Percentiles rank a stretch among this genome's conserved stretches.
These are phyloP conservation scores for Plasmodium cynomolgi DNA, from an alignment of 169 alveolate genomes.

Conservation along the genomic window DNA sequence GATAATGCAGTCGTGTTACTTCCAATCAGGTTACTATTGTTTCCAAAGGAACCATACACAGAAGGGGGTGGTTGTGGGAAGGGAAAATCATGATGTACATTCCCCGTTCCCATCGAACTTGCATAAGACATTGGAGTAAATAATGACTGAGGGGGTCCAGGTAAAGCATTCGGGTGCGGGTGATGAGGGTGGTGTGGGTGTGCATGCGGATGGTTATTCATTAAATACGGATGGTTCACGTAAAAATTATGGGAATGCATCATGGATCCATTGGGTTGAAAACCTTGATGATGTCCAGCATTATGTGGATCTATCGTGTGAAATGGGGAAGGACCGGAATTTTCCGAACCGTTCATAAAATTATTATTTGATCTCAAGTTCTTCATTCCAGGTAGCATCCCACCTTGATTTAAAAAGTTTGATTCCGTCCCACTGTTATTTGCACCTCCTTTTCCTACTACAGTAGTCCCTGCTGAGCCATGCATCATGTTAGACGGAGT, in stretches of 20 bases:
- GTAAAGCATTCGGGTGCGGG: slow-evolving; percentile 67
- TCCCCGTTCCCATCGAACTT: not conserved
- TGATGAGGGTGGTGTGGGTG: slow-evolving; percentile 10
- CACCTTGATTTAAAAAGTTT: slow-evolving; percentile 25
- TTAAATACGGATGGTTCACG: slow-evolving; percentile 10
- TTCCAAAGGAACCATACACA: slow-evolving; percentile 50
- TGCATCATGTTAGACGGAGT: not conserved
- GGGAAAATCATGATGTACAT: slow-evolving; percentile 52
- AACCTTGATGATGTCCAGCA: slow-evolving; percentile 16
- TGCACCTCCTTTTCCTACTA: not conserved
- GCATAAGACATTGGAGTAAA: slow-evolving; percentile 25
- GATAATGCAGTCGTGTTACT: not conserved
- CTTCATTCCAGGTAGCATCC: slow-evolving; percentile 26
- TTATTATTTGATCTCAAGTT: slow-evolving; percentile 23
- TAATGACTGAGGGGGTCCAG: slow-evolving; percentile 30
- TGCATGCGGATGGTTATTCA: slow-evolving; percentile 11
- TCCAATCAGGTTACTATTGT: slow-evolving; percentile 13
- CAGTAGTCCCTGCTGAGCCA: not conserved
- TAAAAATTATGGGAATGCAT: slow-evolving; percentile 56
- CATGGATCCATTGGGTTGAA: slow-evolving; percentile 60
- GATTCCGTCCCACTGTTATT: not conserved
- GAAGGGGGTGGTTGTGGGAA: slow-evolving; percentile 44
- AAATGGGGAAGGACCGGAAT: slow-evolving; percentile 26
- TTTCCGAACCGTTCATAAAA: slow-evolving; percentile 58
- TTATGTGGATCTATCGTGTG: slow-evolving; percentile 18